Evolutionary conservation across 2,329 filamentous ascomycete species (phyloP).

Genomic region (Pyrenophora seminiperda): DNA sequence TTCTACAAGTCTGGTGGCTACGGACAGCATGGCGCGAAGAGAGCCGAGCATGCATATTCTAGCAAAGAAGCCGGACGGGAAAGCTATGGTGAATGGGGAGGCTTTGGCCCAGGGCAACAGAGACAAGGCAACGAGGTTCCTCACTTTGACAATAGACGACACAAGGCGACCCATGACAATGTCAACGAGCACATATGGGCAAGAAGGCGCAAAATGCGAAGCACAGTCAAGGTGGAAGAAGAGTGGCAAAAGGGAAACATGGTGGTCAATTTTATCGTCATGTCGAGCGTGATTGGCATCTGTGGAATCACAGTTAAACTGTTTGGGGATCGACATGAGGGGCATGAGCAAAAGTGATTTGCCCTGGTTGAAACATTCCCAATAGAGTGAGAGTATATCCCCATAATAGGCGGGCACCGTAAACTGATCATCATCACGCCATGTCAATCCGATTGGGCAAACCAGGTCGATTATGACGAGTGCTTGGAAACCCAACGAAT

Average conservation of each 20-base stretch:
- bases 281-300: conserved; percentile 32
- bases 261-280: conserved; percentile 39
- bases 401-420: background rate
- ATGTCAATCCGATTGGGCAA: background rate
- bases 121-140: conserved; percentile 59
- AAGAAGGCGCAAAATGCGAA: conserved; percentile 41
- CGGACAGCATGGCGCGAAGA: conserved; percentile 67
- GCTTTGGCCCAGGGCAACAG: conserved; percentile 66
- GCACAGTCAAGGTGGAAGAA: conserved; percentile 22
- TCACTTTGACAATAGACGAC: conserved; percentile 77
- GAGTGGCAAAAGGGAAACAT: conserved; percentile 34
- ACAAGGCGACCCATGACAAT: conserved; percentile 73
- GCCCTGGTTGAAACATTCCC: too few species aligned
- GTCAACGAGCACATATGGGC: conserved; percentile 61
- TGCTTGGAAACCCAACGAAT: background rate
- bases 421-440: background rate
- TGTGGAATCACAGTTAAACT: conserved; percentile 31
- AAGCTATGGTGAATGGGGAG: conserved; percentile 47
- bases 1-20: conserved; percentile 86
- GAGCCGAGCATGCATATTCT: conserved; percentile 53
- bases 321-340: conserved; percentile 21
- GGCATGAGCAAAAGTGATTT: conserved; percentile 7
- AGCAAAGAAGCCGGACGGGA: conserved; percentile 34
- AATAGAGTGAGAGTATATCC: too few species aligned
- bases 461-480: background rate